Percentiles rank a stretch among this genome's conserved stretches.
These are phyloP conservation scores for Byssoonygena ceratinophila DNA, from an alignment of 2,329 filamentous ascomycete species.

Conservation along the genomic window DNA sequence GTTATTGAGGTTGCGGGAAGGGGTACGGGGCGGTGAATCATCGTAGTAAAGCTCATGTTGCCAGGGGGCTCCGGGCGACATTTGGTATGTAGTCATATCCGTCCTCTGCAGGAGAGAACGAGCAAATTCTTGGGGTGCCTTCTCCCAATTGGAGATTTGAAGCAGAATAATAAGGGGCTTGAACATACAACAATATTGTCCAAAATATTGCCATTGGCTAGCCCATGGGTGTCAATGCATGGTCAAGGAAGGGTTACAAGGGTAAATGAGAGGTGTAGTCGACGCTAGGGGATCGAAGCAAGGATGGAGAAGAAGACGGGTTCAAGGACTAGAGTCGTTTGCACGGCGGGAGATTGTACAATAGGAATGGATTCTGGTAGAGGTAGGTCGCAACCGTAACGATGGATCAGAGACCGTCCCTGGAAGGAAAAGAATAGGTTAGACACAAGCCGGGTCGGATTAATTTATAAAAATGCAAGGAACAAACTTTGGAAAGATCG, in stretches of 20 bases:
- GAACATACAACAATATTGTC: background rate
- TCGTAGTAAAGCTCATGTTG: constrained; percentile 17
- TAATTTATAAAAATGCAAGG: background rate
- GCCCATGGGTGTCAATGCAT: constrained; percentile 1
- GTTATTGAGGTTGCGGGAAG: constrained; percentile 29
- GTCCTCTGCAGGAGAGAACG: background rate
- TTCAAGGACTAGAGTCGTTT: background rate
- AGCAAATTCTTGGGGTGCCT: background rate
- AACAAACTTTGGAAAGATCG: background rate
- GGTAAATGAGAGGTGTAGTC: background rate
- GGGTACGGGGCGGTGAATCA: constrained; percentile 33
- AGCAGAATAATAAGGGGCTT: background rate
- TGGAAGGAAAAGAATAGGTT: constrained; percentile 1
- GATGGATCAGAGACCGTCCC: background rate
- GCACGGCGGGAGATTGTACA: background rate
- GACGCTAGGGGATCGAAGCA: background rate
- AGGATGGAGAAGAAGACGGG: background rate
- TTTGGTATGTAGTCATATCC: constrained; percentile 8
- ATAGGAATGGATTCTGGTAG: background rate
- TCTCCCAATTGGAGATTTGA: background rate
- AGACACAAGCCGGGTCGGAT: background rate
- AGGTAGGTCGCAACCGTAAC: background rate
- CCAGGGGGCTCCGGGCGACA: constrained; percentile 10
- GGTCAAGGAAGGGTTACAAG: background rate
- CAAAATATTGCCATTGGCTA: constrained; percentile 4